Base-by-base conservation (phyloP, 75 land plant genomes). In the Larix kaempferi region DNA sequence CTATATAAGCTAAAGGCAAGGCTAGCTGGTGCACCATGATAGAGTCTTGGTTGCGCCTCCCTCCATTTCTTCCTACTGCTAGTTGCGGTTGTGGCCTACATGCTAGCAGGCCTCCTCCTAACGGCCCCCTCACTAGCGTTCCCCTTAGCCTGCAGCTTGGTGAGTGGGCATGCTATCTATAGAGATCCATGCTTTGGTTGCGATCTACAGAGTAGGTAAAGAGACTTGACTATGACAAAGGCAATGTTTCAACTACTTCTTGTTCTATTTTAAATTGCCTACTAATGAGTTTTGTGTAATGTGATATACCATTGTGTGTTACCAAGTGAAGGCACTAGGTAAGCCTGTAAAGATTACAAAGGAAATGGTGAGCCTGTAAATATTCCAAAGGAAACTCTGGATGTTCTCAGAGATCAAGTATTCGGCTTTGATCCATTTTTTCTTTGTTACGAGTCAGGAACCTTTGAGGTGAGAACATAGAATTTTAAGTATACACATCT, bases 341-440 rank as follows among this genome's bases (percentile, higher is more conserved):
- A n/a, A n/a, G n/a, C n/a, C n/a, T n/a, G n/a, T n/a, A n/a, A n/a
- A n/a, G n/a, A n/a, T n/a, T n/a, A n/a, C n/a, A n/a, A n/a, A n/a
- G n/a, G n/a, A n/a, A n/a, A n/a, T n/a, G 88, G 81, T 86, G 98
- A 90, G 67, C 73, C 77, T 29, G 69, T 88, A 26, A 86, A 78
- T 79, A 91, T 95, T 27, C 92, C 96, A 12, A 93, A 91, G 78
- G 88, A 74, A 63, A 87, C 86, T 8, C 79, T 95, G 57, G 96
- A 93, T 5, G 81, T 89, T 65, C 78, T 95, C n/a, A 88, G 84
- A 69, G 86, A 93, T 54, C 96, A 93, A 91, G 92, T 95, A 25
- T 95, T 95, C 80, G 93, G 96, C 25, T 95, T 95, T 84, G 94
- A 95, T 77, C 91, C 98, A 8, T 95, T 95, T 72, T n/a, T n/a